Evolutionary conservation across 2,329 filamentous ascomycete species (phyloP).

Genomic region (Trichophyton mentagrophytes): DNA sequence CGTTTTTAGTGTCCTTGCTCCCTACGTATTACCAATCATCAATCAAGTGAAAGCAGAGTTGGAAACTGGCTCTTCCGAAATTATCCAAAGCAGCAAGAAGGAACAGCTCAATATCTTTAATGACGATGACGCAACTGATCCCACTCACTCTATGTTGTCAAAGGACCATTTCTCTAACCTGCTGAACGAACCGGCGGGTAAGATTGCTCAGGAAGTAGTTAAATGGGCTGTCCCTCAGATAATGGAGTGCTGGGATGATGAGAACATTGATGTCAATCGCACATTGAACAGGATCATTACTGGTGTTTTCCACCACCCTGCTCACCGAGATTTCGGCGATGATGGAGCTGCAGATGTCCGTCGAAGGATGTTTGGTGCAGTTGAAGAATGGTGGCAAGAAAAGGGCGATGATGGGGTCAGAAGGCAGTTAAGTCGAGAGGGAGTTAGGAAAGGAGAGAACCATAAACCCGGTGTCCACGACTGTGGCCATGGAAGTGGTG

Average conservation of each 20-base stretch:
- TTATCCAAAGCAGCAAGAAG: conserved; percentile 70
- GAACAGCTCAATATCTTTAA: conserved; percentile 81
- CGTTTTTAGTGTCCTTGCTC: conserved; percentile 82
- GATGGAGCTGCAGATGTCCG: conserved; percentile 63
- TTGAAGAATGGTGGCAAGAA: conserved; percentile 69
- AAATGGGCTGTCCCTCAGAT: conserved; percentile 81
- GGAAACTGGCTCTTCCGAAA: conserved; percentile 69
- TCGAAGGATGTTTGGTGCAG: conserved; percentile 61
- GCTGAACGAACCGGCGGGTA: conserved; percentile 78
- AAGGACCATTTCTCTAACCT: conserved; percentile 92
- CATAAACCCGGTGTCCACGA: conserved; percentile 79
- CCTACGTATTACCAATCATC: conserved; percentile 76
- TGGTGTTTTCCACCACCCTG: conserved; percentile 80
- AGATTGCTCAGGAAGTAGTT: conserved; percentile 64
- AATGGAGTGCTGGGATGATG: conserved; percentile 76
- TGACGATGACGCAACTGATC: conserved; percentile 62
- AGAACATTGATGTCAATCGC: conserved; percentile 53
- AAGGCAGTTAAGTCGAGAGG: conserved; percentile 60
- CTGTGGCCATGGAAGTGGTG: conserved; percentile 73
- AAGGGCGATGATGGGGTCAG: conserved; percentile 57
- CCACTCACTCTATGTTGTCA: conserved; percentile 88
- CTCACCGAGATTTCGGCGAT: conserved; percentile 55
- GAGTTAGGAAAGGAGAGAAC: conserved; percentile 65
- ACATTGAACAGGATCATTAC: conserved; percentile 64
- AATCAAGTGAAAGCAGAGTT: conserved; percentile 77